Evolutionary conservation across 1,139 yeast genomes (phyloP).

Genomic region (Hemisphaericaspora xylofermentans): DNA sequence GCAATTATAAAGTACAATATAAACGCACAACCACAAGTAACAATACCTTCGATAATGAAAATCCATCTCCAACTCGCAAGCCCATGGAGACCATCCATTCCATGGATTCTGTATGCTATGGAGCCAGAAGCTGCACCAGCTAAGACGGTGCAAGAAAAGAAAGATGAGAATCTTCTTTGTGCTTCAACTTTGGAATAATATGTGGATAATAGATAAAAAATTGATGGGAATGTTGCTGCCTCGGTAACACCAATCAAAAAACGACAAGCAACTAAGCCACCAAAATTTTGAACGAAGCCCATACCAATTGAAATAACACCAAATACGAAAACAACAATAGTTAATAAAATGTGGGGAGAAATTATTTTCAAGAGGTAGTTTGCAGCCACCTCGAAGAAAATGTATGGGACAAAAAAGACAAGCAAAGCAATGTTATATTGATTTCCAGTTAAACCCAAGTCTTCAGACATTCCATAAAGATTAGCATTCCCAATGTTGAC

Average conservation of each 20-base stretch:
- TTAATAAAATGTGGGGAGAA: constrained; percentile 65
- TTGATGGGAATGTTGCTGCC: constrained; percentile 71
- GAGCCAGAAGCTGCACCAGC: constrained; percentile 47
- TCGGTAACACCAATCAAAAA: constrained; percentile 65
- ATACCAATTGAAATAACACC: constrained; percentile 65
- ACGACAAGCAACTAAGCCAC: constrained; percentile 60
- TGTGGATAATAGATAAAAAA: constrained; percentile 63
- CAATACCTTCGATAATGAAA: constrained; percentile 69
- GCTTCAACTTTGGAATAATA: constrained; percentile 60
- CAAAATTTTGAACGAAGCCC: constrained; percentile 61
- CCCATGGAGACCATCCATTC: constrained; percentile 38
- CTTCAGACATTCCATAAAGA: constrained; percentile 59
- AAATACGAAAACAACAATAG: constrained; percentile 54
- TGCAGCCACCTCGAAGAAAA: constrained; percentile 65
- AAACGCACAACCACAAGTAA: constrained; percentile 60
- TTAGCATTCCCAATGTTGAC: constrained; percentile 76
- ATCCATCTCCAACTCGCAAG: constrained; percentile 70
- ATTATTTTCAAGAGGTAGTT: constrained; percentile 60
- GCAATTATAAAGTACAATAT: constrained; percentile 59
- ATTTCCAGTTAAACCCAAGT: constrained; percentile 51
- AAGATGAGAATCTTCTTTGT: constrained; percentile 65
- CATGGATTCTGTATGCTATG: constrained; percentile 42
- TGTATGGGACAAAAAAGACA: constrained; percentile 71
- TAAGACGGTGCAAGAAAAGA: constrained; percentile 50
- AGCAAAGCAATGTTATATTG: constrained; percentile 66